Evolutionary conservation across 345 rosid genomes (phyloP), one percentile per base, ranked within the genome.

Genomic region (Citrus inodora): DNA sequence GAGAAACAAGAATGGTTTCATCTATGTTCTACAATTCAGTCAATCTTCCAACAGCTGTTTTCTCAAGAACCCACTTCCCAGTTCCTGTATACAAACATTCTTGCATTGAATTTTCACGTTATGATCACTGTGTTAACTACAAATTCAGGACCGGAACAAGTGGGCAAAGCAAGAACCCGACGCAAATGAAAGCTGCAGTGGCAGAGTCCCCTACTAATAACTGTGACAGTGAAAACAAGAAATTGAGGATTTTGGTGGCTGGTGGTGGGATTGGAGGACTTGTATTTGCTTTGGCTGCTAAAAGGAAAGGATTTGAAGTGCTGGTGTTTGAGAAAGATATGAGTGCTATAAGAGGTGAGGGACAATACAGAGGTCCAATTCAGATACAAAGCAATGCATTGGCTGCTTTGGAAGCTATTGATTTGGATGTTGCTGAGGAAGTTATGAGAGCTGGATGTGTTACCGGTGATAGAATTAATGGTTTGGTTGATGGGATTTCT

Each of bases 321-420:
- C 21, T 88, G 76, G 95, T 96, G 84, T 92, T 96, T 78, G 99
- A 96, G 88, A 92, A 78, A 79, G 99, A 96, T 82, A 7, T 89
- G 82, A 96, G 98, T 81, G 98, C 99, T 3, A 73, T 96, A 24
- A 90, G 99, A 86, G 99, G 98, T 61, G 98, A 96, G 82, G 98
- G 99, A 8, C 94, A 96, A 73, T 94, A 92, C 79, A 91, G 99
- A 72, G 99, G 98, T 79, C 98, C 97, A 22, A 96, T 96, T 82
- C 99, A 92, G 86, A 79, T 96, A 59, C 99, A 94, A 81, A 96
- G 98, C 78, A 96, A 94, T 76, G 99, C 98, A 37, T 84, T 96
- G 77, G 99, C 99, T 80, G 99, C 97, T 83, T 84, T 96, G 76
- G 99, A 96, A 80, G 97, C 98, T 7, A 94, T 96, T 79, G 97